Conservation (phyloP, 331 rosid genomes). For the Rosa hybrid region DNA sequence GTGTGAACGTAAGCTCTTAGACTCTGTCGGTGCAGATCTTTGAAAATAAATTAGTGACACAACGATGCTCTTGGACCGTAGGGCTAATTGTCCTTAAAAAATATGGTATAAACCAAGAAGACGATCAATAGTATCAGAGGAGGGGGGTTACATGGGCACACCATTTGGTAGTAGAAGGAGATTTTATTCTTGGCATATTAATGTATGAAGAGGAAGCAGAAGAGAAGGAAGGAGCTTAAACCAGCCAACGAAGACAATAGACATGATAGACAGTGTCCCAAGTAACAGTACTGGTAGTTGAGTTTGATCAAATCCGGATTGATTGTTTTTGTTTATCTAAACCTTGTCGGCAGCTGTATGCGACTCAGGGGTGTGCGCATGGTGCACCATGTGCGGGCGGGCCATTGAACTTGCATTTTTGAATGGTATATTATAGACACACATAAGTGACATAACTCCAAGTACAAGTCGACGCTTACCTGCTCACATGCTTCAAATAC, state of each 20-base stretch:
- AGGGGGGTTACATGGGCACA: not conserved
- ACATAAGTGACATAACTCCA: not conserved
- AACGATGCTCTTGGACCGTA: conserved; percentile 1
- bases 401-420: conserved; percentile 5
- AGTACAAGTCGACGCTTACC: not conserved
- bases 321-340: not conserved
- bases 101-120: not conserved
- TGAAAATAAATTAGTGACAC: not conserved
- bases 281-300: not conserved
- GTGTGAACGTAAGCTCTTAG: not conserved
- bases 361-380: not conserved
- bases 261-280: not conserved
- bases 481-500: not conserved
- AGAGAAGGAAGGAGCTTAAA: not conserved
- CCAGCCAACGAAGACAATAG: not conserved
- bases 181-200: conserved; percentile 19
- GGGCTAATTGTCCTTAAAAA: not conserved
- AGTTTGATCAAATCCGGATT: not conserved
- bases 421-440: conserved; percentile 8
- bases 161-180: not conserved
- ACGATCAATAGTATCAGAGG: not conserved
- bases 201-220: not conserved
- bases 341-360: conserved; percentile 12
- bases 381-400: conserved; percentile 6
- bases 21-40: not conserved